Percentiles rank a stretch among this genome's conserved stretches.
Evolutionary conservation across 2,329 filamentous ascomycete species (phyloP).

Genomic region (Pseudohalonectria lignicola): DNA sequence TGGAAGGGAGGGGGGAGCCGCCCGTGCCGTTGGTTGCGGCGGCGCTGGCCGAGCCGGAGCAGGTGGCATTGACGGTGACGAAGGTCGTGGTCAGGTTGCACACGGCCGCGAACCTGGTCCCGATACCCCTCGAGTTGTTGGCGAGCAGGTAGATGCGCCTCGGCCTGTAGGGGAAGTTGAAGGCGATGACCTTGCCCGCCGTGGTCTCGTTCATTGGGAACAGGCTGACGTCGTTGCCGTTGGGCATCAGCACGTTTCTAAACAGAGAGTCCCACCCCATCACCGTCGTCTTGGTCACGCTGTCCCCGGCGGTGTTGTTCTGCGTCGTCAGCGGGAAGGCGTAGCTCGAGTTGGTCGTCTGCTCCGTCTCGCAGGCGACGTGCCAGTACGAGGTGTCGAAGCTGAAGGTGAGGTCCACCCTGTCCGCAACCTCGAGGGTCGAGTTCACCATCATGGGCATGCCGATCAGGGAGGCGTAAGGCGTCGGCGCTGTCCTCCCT

Average conservation of each 20-base stretch:
- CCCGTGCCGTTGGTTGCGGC: neutral
- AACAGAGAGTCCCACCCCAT: neutral
- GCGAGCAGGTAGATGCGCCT: neutral
- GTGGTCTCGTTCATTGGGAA: neutral
- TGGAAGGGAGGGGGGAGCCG: neutral
- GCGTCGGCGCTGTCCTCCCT: neutral
- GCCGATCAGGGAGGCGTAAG: conserved; percentile 6
- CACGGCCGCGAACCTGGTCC: neutral
- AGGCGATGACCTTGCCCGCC: neutral
- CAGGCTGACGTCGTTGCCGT: neutral
- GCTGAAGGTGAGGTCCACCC: neutral
- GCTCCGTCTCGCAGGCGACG: conserved; percentile 1
- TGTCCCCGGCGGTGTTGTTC: conserved; percentile 1
- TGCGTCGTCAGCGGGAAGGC: neutral
- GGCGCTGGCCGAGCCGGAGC: neutral
- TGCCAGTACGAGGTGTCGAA: conserved; percentile 5
- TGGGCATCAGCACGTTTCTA: conserved; percentile 1
- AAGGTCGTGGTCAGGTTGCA: conserved; percentile 4
- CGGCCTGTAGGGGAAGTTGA: neutral
- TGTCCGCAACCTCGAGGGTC: neutral
- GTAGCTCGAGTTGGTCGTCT: neutral
- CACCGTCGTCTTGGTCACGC: neutral
- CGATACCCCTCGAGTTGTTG: neutral
- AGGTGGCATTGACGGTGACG: conserved; percentile 1
- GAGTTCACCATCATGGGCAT: conserved; percentile 1